Evolutionary conservation across 1,284 basidiomycete genomes (phyloP).

Genomic region (Cystobasidium sp.): DNA sequence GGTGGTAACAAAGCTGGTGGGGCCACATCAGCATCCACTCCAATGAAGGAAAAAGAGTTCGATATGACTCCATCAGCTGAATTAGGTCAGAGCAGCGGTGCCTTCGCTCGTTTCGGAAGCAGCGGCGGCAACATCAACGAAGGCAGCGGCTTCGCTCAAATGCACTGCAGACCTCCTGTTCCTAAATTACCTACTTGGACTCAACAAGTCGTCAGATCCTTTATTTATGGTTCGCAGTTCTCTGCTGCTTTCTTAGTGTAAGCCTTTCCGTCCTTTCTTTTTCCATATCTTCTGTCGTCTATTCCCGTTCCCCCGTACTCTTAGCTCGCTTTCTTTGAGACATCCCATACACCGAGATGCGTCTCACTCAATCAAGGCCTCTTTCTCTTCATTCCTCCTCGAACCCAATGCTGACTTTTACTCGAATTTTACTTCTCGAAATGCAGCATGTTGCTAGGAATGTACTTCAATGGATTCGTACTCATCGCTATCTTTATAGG

Average conservation of each 20-base stretch:
- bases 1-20: conserved; percentile 1
- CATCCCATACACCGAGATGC: no score
- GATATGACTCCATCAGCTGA: not conserved
- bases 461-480: conserved; percentile 58
- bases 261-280: not conserved
- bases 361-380: no score
- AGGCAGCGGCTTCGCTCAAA: conserved; percentile 18
- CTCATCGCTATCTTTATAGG: conserved; percentile 43
- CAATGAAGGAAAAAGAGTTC: not conserved
- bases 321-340: no score
- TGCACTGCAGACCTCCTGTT: conserved; percentile 33
- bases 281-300: no score
- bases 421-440: no score
- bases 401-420: no score
- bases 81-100: not conserved
- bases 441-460: conserved; percentile 56
- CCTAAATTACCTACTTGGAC: conserved; percentile 52
- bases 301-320: no score
- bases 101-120: not conserved
- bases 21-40: not conserved
- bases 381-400: no score
- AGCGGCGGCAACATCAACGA: not conserved
- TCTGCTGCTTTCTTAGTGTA: conserved; percentile 56
- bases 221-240: conserved; percentile 58
- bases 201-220: conserved; percentile 57